Evolutionary conservation across 192 early-diverging fungal species (phyloP), one percentile per base, ranked within the genome.

Genomic region (Rhizoclosmatium globosum): DNA sequence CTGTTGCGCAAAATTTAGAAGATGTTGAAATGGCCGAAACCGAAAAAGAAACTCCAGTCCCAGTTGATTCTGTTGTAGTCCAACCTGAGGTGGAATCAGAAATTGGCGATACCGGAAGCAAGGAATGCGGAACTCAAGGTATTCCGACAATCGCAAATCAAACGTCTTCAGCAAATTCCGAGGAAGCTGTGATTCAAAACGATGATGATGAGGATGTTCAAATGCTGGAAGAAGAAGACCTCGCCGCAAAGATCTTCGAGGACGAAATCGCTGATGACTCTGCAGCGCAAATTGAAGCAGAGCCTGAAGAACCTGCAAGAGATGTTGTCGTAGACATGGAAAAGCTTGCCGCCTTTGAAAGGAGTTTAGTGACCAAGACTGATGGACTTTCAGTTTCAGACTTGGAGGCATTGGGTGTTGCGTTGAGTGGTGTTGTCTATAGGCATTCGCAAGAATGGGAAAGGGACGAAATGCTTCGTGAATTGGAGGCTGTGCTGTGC

Each of bases 331-430:
- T 74, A 7, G 59, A 74, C 60, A 39, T 62, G n/a, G 46, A 45
- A 11, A 31, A 53, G 2, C 72, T 78, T 2, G 6, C 3, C n/a
- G 43, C 3, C 3, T 61, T 78, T 57, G 77, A 57, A 39, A 19
- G 7, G 6, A 53, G 21, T n/a, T 42, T 78, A 38, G 23, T 78
- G 50, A 11, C 53, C 31, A 41, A 61, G 17, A 78, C 77, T 4
- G 23, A 23, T 3, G 57, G 45, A 2, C 17, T 23, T 17, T 78
- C 77, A 23, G 77, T 78, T 38, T 46, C 77, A 9, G 77, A 78
- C n/a, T 39, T 78, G 50, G 77, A 78, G 45, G 77, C 50, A 2
- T 56, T 78, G 1, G 77, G 68, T 9, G 77, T 78, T 69, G 77
- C 77, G 21, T 60, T 78, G 68, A 41, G 65, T 47, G 57, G 43